phyloP scores from a whole-genome alignment of 352 stramenopile genomes.

The Phytophthora capsici region DNA sequence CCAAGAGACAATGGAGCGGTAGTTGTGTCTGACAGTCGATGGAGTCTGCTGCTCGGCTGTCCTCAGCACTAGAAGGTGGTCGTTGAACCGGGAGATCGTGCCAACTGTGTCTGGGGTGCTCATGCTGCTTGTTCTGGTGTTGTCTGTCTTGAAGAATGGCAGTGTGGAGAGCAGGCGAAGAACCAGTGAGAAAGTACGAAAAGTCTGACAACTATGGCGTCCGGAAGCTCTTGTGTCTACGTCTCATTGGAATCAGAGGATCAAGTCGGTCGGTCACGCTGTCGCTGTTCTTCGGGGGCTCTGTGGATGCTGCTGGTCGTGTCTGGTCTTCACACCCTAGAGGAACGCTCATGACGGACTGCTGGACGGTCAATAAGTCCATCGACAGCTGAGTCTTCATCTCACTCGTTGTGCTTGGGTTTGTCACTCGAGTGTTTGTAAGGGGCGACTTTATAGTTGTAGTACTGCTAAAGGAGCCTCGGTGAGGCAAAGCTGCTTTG shows the following conservation, averaged over 20 bases:
- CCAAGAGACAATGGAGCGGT: slow-evolving; percentile 8
- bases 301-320: neutral
- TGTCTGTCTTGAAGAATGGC: slow-evolving; percentile 18
- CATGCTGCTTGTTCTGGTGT: slow-evolving; percentile 18
- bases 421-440: slow-evolving; percentile 5
- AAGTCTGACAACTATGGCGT: neutral
- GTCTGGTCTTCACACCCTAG: slow-evolving; percentile 30
- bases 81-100: slow-evolving; percentile 12
- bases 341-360: slow-evolving; percentile 34
- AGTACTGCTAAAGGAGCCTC: slow-evolving; percentile 2
- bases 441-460: slow-evolving; percentile 14
- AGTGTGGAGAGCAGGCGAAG: neutral
- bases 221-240: slow-evolving; percentile 15
- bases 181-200: slow-evolving; percentile 17
- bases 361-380: slow-evolving; percentile 36
- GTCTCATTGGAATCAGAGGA: slow-evolving; percentile 7
- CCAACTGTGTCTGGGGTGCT: slow-evolving; percentile 31
- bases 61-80: slow-evolving; percentile 1
- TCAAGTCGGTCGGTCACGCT: neutral
- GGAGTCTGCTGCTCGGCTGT: slow-evolving; percentile 9
- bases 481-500: slow-evolving; percentile 45
- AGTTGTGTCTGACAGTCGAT: slow-evolving; percentile 14
- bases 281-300: neutral
- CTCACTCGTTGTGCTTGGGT: neutral
- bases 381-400: slow-evolving; percentile 12